Percentiles rank a stretch among this genome's conserved stretches.
These are phyloP conservation scores for Litsea cubeba DNA, from an alignment of 164 flowering plant species.

Conservation along the genomic window DNA sequence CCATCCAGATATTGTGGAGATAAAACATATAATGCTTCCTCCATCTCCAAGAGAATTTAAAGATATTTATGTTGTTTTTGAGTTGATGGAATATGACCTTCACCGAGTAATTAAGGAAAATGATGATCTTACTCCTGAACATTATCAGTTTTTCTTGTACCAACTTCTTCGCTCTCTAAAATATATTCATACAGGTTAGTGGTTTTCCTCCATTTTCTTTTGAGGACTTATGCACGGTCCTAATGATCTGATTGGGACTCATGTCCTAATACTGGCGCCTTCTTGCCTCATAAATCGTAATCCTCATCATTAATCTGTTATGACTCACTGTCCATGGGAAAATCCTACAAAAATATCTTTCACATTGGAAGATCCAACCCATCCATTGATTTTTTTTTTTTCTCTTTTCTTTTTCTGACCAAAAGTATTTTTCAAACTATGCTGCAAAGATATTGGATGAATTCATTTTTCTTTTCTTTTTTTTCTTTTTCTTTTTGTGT, in stretches of 20 bases:
- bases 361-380: neutral
- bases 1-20: constrained; percentile 78
- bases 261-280: neutral
- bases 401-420: no score
- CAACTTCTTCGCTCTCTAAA: constrained; percentile 84
- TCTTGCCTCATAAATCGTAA: neutral
- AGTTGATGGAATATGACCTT: constrained; percentile 92
- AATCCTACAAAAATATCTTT: neutral
- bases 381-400: neutral
- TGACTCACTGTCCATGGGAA: neutral
- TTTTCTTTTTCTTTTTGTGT: no score
- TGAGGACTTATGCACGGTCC: neutral
- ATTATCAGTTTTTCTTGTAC: constrained; percentile 74
- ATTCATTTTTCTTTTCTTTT: no score
- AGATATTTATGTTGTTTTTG: constrained; percentile 88
- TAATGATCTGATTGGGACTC: neutral
- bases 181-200: constrained; percentile 70
- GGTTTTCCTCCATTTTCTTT: neutral
- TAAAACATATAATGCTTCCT: constrained; percentile 87
- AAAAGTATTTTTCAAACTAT: no score
- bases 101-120: constrained; percentile 79
- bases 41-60: constrained; percentile 76
- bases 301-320: neutral
- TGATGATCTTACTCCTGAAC: constrained; percentile 76
- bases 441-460: no score